Evolutionary conservation across 2,329 filamentous ascomycete species (phyloP).

Genomic region (Colletotrichum tropicale): DNA sequence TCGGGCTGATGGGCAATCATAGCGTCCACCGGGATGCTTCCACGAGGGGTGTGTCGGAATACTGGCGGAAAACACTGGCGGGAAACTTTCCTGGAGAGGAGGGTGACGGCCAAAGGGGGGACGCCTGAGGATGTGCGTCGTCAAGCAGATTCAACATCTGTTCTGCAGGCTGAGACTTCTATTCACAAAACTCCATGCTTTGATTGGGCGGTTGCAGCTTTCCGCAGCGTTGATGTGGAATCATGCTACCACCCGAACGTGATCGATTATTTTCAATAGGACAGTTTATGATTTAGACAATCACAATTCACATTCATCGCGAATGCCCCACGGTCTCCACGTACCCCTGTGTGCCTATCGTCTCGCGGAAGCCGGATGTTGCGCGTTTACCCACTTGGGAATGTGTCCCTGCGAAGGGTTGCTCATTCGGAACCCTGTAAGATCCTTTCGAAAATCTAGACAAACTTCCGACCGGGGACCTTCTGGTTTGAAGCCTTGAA

Average conservation of each 20-base stretch:
- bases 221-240: background rate
- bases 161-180: background rate
- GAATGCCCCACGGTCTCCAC: background rate
- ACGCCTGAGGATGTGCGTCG: constrained; percentile 4
- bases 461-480: background rate
- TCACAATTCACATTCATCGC: background rate
- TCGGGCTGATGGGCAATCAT: background rate
- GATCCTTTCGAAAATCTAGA: background rate
- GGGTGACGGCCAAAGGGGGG: background rate
- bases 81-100: background rate
- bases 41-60: background rate
- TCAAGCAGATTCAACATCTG: constrained; percentile 6
- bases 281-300: background rate
- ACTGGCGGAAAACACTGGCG: background rate
- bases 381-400: background rate
- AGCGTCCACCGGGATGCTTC: background rate
- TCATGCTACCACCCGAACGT: background rate
- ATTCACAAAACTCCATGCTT: background rate
- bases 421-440: background rate
- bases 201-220: background rate
- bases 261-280: background rate
- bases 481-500: background rate
- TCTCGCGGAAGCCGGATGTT: background rate
- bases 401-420: background rate
- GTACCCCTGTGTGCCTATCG: background rate